Evolutionary conservation across 2,329 filamentous ascomycete genomes (phyloP), one percentile per base, ranked within the genome.

Genomic region (Fonsecaea pugnacius): DNA sequence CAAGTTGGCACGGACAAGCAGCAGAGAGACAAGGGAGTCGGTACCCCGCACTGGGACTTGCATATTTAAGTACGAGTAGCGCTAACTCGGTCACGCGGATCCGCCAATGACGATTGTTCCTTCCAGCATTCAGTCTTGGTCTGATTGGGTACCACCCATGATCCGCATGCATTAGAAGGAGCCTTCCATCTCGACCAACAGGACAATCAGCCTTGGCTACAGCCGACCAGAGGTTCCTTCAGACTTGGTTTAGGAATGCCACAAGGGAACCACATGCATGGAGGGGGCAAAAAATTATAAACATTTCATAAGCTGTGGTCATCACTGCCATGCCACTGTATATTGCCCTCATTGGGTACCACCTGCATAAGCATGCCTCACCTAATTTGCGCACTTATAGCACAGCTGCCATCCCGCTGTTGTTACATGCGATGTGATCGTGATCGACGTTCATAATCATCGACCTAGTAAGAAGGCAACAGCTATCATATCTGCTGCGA

Each of bases 1-100:
- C 40, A 53, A 35, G 51, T 53, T 53, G 51, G 51, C 51, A 48
- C 43, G 21, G 12, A 53, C 50, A 52, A 52, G 16, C 12, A 38
- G 36, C 54, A 14, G 46, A 43, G 50, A 38, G 21, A n/a, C 9
- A 12, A 36, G 3, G 35, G 12, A 5, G 36, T 18, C 10, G 40
- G 10, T 46, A 46, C 43, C 43, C 43, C 43, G 43, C 43, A 24
- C 43, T 14, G 21, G 21, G 4, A 10, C 14, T n/a, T 7, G 38
- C 38, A 48, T 24, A 48, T 16, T 38, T 38, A 5, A 14, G 16
- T 16, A 38, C 35, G 35, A 16, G 1, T 12, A 38, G 27, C 27
- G 27, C 27, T 30, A 30, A 30, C 27, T 30, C 27, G 27, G 27
- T 30, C 43, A 24, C 21, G 43, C 18, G 43, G 3, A 48, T 24